Base-by-base conservation (phyloP, 805 yeast genomes). In the Kazachstania bromeliacearum region DNA sequence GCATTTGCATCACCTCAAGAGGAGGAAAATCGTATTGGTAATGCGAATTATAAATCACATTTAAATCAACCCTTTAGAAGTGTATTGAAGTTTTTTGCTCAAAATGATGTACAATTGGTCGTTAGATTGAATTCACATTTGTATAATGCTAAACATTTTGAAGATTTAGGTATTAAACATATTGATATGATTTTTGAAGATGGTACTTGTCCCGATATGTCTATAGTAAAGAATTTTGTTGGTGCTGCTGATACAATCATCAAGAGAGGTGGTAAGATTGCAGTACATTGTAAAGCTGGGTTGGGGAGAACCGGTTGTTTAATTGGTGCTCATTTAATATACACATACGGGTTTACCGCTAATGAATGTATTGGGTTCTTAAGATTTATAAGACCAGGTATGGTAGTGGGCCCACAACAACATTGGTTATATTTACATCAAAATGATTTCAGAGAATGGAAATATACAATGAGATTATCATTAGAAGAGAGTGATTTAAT, bases 401-500 rank as follows among this genome's bases (percentile, higher is more conserved):
- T 92, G 98, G 96, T 92, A n/a, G 98, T 92, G 21, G 98, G 98
- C 0, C 98, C 98, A 2, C 98, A 92, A 60, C 98, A 92, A 58
- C 98, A 92, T 64, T 92, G 98, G 98, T 69, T 92, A 40, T 92
- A 92, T 55, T 70, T 92, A 44, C 96, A 92, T 57, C 98, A 92
- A 60, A 79, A 85, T 59, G 96, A 88, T 48, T 92, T 92, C 60
- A 72, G 96, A 51, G 96, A 87, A 51, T 92, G 98, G 97, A 74
- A 85, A 58, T 84, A 79, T 50, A 85, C 96, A 8, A 87, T 83
- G 94, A 77, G 77, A 14, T 55, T 87, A 23, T 85, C 85, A 41
- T 71, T 72, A 39, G 58, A 71, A 21, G 78, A 94, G 2, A 77
- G 79, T 40, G 73, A 66, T 15, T 65, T 71, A 28, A 76, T 83